Percentiles rank a stretch among this genome's conserved stretches.
phyloP scores from a whole-genome alignment of 108 stramenopile species.

The Skeletonema menzelii region DNA sequence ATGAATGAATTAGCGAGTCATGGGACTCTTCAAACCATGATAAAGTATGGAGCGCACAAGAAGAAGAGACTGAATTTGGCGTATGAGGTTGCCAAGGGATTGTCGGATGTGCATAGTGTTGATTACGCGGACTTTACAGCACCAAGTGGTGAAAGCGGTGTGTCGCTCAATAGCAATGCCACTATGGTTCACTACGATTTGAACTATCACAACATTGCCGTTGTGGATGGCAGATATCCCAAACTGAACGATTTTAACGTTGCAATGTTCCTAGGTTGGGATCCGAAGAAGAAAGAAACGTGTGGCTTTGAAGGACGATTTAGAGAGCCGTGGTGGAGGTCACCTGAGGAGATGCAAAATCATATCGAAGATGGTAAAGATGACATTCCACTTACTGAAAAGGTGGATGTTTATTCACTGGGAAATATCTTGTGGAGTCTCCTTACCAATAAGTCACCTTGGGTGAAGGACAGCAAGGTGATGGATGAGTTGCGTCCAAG shows the following conservation, averaged over 20 bases:
- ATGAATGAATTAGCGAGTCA: slow-evolving; percentile 28
- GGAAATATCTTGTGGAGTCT: slow-evolving; percentile 9
- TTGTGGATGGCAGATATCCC: slow-evolving; percentile 58
- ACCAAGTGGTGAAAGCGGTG: not conserved
- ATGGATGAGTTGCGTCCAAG: slow-evolving; percentile 4
- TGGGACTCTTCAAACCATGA: slow-evolving; percentile 3
- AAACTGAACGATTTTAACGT: slow-evolving; percentile 87
- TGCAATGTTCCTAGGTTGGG: slow-evolving; percentile 76
- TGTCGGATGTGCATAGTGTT: slow-evolving; percentile 74
- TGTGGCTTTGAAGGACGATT: slow-evolving; percentile 1
- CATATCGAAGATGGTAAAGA: not conserved
- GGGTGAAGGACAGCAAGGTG: not conserved
- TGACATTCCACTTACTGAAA: not conserved
- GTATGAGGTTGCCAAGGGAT: slow-evolving; percentile 59
- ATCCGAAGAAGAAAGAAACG: slow-evolving; percentile 26
- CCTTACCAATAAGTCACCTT: not conserved
- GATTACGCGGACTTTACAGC: slow-evolving; percentile 14
- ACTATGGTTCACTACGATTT: slow-evolving; percentile 84
- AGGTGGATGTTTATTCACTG: slow-evolving; percentile 8
- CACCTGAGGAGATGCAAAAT: slow-evolving; percentile 14
- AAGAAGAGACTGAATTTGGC: slow-evolving; percentile 69
- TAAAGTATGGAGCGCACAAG: not conserved
- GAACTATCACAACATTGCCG: slow-evolving; percentile 21
- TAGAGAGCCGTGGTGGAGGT: slow-evolving; percentile 6
- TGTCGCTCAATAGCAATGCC: slow-evolving; percentile 1